These are phyloP conservation scores for Plectosphaerella plurivora DNA, from an alignment of 2,329 filamentous ascomycete genomes.

Conservation along the genomic window DNA sequence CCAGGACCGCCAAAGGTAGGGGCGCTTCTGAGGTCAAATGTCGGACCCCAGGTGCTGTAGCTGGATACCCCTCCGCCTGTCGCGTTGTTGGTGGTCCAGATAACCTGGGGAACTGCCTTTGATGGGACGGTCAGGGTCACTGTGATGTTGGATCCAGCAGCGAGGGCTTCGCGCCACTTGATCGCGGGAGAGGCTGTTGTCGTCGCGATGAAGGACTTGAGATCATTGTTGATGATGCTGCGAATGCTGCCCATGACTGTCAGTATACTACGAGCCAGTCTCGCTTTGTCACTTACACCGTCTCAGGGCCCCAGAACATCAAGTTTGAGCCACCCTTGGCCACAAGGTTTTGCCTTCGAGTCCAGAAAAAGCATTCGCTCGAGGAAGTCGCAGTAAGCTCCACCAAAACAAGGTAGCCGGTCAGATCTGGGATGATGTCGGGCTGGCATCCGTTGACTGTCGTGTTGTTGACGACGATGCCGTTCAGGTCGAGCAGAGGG, in stretches of 20 bases:
- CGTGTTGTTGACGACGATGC: not conserved
- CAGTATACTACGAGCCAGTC: not conserved
- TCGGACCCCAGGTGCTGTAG: slow-evolving; percentile 58
- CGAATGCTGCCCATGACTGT: not conserved
- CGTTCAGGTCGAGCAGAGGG: not conserved
- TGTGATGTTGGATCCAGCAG: slow-evolving; percentile 3
- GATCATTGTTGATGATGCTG: not conserved
- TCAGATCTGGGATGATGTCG: slow-evolving; percentile 32
- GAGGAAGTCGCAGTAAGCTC: slow-evolving; percentile 11
- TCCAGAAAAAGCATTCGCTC: slow-evolving; percentile 12
- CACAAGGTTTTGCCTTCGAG: slow-evolving; percentile 29
- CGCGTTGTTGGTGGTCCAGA: slow-evolving; percentile 26
- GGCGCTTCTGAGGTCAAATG: slow-evolving; percentile 52
- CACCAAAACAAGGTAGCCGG: slow-evolving; percentile 33
- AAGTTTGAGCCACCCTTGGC: slow-evolving; percentile 35
- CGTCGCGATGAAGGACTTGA: not conserved
- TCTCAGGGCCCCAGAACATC: slow-evolving; percentile 14
- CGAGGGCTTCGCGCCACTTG: not conserved
- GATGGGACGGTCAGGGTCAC: slow-evolving; percentile 11
- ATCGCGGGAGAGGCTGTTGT: not conserved
- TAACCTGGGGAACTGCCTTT: slow-evolving; percentile 4
- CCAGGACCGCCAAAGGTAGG: slow-evolving; percentile 53
- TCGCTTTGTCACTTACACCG: slow-evolving; percentile 9
- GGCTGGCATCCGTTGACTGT: slow-evolving; percentile 11
- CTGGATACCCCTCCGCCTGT: slow-evolving; percentile 48